Evolutionary conservation across 2,329 filamentous ascomycete genomes (phyloP), one percentile per base, ranked within the genome.

Genomic region (Verticillium nonalfalfae): DNA sequence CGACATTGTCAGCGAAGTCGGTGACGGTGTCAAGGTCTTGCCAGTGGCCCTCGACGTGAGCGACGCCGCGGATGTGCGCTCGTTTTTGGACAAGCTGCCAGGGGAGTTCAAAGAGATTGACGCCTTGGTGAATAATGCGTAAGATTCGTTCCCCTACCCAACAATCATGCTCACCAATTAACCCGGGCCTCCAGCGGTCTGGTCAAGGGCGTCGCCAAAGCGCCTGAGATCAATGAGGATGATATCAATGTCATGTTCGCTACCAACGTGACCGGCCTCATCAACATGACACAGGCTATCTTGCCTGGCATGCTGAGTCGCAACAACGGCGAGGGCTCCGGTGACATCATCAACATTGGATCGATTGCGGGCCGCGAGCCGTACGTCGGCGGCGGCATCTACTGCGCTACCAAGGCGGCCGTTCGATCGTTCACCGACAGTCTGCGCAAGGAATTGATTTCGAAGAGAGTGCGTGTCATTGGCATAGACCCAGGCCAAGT

Each of bases 331-430:
- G 57, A 58, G 13, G 93, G 93, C 61, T 80, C 84, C 54, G 94
- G 94, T 68, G 94, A 98, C 73, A 93, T 99, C 73, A 96, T 99
- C 79, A 98, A 97, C 72, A 79, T 97, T 70, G 93, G 93, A 65
- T 93, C 89, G 67, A 93, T 97, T 71, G 93, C 93, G n/a, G 75
- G 92, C 35, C 85, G 93, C 55, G 93, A 96, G 68, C 84, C 91
- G 13, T 97, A 97, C 74, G 81, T 86, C 1, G 91, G 92, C 59
- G 93, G 93, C 35, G 87, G 87, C 73, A 96, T 97, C 72, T 97
- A 97, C 82, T 97, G 93, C 75, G 91, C 93, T 1, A 93, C 90
- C 62, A 97, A 97, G 77, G 91, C 93, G 18, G 93, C 93, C 1
- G 89, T 97, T 60, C 85, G 90, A 67, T 89, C 84, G 66, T 97